A percentile compares a stretch with the other conserved stretches of the same genome.
phyloP scores from a whole-genome alignment of 2,329 filamentous ascomycete species.

The Cladosporium austrohemisphaericum region DNA sequence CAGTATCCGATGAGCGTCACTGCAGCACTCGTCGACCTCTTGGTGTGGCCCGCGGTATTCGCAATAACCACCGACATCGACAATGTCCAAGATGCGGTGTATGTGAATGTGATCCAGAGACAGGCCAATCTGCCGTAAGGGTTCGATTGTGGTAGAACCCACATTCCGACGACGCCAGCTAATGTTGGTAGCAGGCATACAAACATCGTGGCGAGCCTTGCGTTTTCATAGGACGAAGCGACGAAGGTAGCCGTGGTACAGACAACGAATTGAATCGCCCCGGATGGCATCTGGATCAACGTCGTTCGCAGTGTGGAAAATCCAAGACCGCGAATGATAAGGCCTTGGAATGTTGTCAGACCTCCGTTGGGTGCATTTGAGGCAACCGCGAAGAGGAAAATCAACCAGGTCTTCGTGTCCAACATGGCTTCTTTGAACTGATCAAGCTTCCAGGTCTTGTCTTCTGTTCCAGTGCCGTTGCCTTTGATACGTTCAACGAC shows the following conservation, averaged over 20 bases:
- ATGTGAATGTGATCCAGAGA: constrained; percentile 19
- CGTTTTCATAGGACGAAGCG: constrained; percentile 16
- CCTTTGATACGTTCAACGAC: constrained; percentile 40
- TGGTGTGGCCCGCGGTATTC: constrained; percentile 53
- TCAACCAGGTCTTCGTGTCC: constrained; percentile 43
- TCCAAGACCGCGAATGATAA: constrained; percentile 44
- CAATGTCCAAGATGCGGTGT: constrained; percentile 49
- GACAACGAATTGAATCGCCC: constrained; percentile 52
- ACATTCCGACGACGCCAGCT: constrained; percentile 8
- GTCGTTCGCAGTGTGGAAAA: constrained; percentile 49
- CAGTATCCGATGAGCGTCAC: constrained; percentile 38
- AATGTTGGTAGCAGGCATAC: constrained; percentile 33
- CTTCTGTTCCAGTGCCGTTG: constrained; percentile 49
- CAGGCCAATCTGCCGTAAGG: constrained; percentile 18
- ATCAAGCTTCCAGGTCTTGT: constrained; percentile 45
- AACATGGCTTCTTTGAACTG: constrained; percentile 45
- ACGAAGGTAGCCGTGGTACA: constrained; percentile 33
- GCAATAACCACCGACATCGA: constrained; percentile 46
- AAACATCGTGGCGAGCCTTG: constrained; percentile 45
- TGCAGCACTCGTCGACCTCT: constrained; percentile 60
- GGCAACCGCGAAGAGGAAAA: constrained; percentile 34
- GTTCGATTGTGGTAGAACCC: constrained; percentile 12
- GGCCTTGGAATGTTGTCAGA: constrained; percentile 39
- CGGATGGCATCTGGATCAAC: constrained; percentile 57
- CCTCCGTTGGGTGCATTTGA: constrained; percentile 38